phyloP scores from a whole-genome alignment of 2,329 filamentous ascomycete genomes.

The Lecanicillium sp. region DNA sequence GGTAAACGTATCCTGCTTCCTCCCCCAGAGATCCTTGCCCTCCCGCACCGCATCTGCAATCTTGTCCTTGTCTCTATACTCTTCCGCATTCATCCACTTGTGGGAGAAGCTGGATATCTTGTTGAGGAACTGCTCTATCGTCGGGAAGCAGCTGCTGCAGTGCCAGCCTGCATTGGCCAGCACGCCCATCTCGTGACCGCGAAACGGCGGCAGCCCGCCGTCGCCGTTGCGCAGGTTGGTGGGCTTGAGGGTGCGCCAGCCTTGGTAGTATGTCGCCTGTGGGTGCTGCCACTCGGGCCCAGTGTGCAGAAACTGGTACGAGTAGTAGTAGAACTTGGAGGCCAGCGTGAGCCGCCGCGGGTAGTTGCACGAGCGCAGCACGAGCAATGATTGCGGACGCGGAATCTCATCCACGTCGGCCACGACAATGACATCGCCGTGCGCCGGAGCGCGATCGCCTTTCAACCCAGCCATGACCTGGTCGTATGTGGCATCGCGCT shows the following conservation, averaged over 20 bases:
- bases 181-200: constrained; percentile 33
- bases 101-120: constrained; percentile 53
- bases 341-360: constrained; percentile 44
- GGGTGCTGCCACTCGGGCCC: constrained; percentile 45
- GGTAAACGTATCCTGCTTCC: constrained; percentile 37
- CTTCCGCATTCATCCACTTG: constrained; percentile 39
- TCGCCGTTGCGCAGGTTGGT: constrained; percentile 44
- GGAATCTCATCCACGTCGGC: constrained; percentile 55
- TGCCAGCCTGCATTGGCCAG: constrained; percentile 51
- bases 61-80: constrained; percentile 36
- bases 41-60: constrained; percentile 44
- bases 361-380: constrained; percentile 43
- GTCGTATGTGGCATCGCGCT: constrained; percentile 49
- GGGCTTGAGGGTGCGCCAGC: constrained; percentile 40
- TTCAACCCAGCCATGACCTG: constrained; percentile 45
- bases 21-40: constrained; percentile 48
- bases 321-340: constrained; percentile 50
- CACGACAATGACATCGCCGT: constrained; percentile 50
- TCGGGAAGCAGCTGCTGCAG: constrained; percentile 54
- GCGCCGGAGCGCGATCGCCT: constrained; percentile 30
- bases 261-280: constrained; percentile 48
- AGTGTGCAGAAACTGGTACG: constrained; percentile 41
- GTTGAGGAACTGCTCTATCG: constrained; percentile 43
- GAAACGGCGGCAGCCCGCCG: constrained; percentile 28
- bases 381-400: constrained; percentile 38